phyloP scores from a whole-genome alignment of 2,329 filamentous ascomycete species.

The Hypocrella siamensis region DNA sequence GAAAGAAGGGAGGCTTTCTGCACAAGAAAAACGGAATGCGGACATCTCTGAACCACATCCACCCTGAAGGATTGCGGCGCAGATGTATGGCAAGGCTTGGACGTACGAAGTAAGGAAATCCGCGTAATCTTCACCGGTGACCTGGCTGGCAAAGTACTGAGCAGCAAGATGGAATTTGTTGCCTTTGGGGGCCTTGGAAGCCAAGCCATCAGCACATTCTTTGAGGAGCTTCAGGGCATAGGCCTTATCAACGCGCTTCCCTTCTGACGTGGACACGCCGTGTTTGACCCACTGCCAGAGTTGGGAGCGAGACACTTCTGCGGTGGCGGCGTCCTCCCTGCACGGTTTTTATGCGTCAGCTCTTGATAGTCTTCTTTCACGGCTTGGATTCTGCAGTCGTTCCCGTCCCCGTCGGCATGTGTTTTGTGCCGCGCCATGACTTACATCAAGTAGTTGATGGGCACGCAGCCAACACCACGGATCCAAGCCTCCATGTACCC shows the following conservation, averaged over 20 bases:
- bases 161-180: conserved; percentile 87
- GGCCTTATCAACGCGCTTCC: conserved; percentile 83
- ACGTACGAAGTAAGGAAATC: conserved; percentile 81
- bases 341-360: conserved; percentile 1
- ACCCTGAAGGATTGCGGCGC: neutral
- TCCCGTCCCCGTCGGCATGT: no score
- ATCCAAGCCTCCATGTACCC: conserved; percentile 99
- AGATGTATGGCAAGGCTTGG: neutral
- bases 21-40: no score
- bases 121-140: conserved; percentile 93
- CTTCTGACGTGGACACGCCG: conserved; percentile 61
- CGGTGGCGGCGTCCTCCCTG: conserved; percentile 86
- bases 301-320: conserved; percentile 87
- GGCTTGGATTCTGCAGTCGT: no score
- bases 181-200: conserved; percentile 60
- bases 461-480: conserved; percentile 84
- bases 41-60: no score
- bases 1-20: no score
- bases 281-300: conserved; percentile 90
- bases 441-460: conserved; percentile 91
- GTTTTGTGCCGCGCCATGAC: no score
- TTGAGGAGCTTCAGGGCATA: conserved; percentile 77
- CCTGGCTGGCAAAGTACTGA: conserved; percentile 83
- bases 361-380: neutral
- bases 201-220: conserved; percentile 67